Percentiles rank a stretch among this genome's conserved stretches.
These are phyloP conservation scores for Russula sp. DNA, from an alignment of 768 basidiomycete genomes.

Conservation along the genomic window DNA sequence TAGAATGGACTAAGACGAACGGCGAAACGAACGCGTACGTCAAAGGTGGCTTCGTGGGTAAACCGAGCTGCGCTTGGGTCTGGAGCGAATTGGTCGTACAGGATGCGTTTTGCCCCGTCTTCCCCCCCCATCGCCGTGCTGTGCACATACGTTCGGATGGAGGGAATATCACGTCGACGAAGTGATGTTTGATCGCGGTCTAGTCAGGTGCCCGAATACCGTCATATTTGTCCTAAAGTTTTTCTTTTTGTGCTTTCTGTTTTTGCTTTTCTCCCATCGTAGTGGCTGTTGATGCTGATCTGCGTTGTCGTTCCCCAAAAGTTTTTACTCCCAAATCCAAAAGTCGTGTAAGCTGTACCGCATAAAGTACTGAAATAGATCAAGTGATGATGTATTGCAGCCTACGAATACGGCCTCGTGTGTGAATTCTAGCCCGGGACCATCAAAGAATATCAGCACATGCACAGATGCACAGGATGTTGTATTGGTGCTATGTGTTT, in stretches of 20 bases:
- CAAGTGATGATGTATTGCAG: conserved; percentile 6
- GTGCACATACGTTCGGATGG: neutral
- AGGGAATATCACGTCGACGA: neutral
- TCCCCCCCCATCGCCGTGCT: neutral
- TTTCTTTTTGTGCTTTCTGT: neutral
- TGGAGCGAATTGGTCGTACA: neutral
- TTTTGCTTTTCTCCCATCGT: neutral
- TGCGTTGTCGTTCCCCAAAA: neutral
- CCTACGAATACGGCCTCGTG: conserved; percentile 5
- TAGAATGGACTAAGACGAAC: conserved; percentile 10
- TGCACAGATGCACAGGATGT: conserved; percentile 2
- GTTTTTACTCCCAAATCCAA: neutral
- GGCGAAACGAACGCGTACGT: neutral
- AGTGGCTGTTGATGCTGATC: conserved; percentile 11
- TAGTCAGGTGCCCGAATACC: conserved; percentile 10
- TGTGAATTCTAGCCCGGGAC: conserved; percentile 1
- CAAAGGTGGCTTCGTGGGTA: neutral
- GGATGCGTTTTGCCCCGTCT: neutral
- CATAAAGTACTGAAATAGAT: neutral
- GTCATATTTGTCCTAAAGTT: conserved; percentile 5
- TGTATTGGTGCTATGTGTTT: conserved; percentile 3
- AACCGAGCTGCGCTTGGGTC: conserved; percentile 4
- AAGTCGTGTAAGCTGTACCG: conserved; percentile 8
- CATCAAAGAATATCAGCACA: conserved; percentile 7
- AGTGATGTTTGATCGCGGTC: conserved; percentile 4